Conservation (phyloP, 2,329 filamentous ascomycete species). For the Lithohypha guttulata region DNA sequence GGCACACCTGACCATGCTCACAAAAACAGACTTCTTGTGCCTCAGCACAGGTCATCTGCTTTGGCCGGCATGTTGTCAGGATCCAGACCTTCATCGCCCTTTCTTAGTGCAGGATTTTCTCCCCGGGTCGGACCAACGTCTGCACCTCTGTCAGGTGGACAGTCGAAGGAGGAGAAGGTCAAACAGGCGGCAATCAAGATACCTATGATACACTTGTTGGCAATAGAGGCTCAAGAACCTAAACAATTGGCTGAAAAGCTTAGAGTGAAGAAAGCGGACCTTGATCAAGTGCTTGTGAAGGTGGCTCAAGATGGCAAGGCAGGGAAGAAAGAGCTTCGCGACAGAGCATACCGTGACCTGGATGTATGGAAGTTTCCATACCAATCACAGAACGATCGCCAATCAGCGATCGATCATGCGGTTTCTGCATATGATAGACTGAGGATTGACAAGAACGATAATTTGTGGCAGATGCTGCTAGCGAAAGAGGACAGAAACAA, state of each 20-base stretch:
- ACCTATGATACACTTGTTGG: conserved; percentile 43
- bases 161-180: conserved; percentile 21
- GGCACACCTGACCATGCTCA: conserved; percentile 43
- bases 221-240: conserved; percentile 38
- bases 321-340: conserved; percentile 42
- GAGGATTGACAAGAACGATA: conserved; percentile 48
- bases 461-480: conserved; percentile 52
- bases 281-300: conserved; percentile 39
- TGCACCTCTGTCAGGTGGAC: conserved; percentile 26
- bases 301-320: conserved; percentile 40
- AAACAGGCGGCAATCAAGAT: conserved; percentile 35
- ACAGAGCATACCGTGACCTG: conserved; percentile 51
- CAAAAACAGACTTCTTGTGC: conserved; percentile 23
- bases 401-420: conserved; percentile 51
- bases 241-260: conserved; percentile 39
- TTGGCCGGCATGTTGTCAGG: conserved; percentile 15
- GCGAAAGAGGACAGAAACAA: conserved; percentile 51
- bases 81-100: conserved; percentile 34
- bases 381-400: conserved; percentile 42
- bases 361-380: conserved; percentile 54
- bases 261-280: conserved; percentile 39
- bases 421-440: conserved; percentile 53
- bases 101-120: conserved; percentile 27
- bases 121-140: conserved; percentile 35
- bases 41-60: conserved; percentile 25